Base-by-base conservation (phyloP, 495 filamentous ascomycete genomes). In the Diplogelasinospora grovesii region DNA sequence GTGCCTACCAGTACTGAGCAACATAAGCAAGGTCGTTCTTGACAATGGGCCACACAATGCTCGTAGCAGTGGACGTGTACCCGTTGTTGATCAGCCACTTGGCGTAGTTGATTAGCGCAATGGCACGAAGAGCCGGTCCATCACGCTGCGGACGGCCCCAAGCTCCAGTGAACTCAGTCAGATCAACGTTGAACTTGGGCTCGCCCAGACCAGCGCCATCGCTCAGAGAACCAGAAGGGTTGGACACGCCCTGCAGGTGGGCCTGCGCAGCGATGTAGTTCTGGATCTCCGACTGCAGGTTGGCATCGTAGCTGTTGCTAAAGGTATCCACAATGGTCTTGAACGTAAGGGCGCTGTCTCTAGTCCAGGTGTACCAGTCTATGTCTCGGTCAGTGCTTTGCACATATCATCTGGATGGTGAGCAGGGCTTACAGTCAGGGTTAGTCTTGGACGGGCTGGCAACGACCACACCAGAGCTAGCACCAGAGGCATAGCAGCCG, bases 121-220 rank as follows among this genome's bases (percentile, higher is more conserved):
- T 82, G 1, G 83, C 83, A 29, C 83, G 64, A 28, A 85, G 70
- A 5, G 83, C 76, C 15, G 83, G 83, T 0, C 83, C 83, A 49
- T 87, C 83, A 7, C 73, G 68, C 59, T 87, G 83, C 5, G 83
- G 83, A 1, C 83, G 77, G 26, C 80, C 82, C 83, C 83, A 87
- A 4, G 54, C 52, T 18, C 72, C 82, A 9, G 71, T 80, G 55
- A 73, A 86, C 15, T 74, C 58, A n/a, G 61, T 72, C 34, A 71
- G 61, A 36, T 84, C 71, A 34, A 79, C 68, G 30, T 74, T 58
- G 56, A 73, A 86, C 51, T 81, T 81, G 39, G 74, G 60, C 53
- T 81, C 77, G n/a, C 66, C 77, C 28, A 81, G 58, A 4, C 75
- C 76, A n/a, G 56, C 58, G 23, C 69, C 65, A 10, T 70, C 54